Evolutionary conservation across 306 rosid genomes (phyloP).

Genomic region (peach (Prunus persica)): Prunus_persica_NCBIv2 NC_034014.1:10023501-10024000

Average conservation of each 20-base stretch:
- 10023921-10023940: constrained; percentile 60
- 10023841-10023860: constrained; percentile 11
- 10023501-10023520: not conserved
- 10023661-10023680: constrained; percentile 6
- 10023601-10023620: not conserved
- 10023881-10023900: constrained; percentile 35
- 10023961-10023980: not conserved
- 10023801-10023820: constrained; percentile 23
- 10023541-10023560: not conserved
- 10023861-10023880: not conserved
- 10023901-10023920: constrained; percentile 19
- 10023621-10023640: not conserved
- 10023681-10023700: constrained; percentile 2
- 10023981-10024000: constrained; percentile 22
- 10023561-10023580: constrained; percentile 6
- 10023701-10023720: not conserved
- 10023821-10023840: constrained; percentile 8
- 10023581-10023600: not conserved
- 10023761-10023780: constrained; percentile 26
- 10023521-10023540: not conserved
- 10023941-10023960: constrained; percentile 49
- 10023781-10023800: constrained; percentile 32
- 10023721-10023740: constrained; percentile 42
- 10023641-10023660: not conserved
- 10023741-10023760: constrained; percentile 36